phyloP scores from a whole-genome alignment of 225 moss, liverwort and hornwort species.

The Polytrichum commune region DNA sequence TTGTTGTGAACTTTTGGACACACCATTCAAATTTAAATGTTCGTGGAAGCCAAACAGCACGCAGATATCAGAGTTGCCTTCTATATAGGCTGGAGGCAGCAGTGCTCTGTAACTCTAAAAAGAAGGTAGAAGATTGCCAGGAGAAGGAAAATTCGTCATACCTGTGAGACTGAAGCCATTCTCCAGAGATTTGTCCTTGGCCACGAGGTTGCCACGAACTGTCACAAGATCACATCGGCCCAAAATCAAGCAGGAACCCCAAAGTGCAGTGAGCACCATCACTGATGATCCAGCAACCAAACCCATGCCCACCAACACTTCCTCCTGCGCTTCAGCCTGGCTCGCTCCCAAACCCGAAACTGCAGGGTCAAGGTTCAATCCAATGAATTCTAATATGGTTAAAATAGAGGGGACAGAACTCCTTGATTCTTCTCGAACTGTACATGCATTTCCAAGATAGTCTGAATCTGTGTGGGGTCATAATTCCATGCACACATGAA shows the following conservation, averaged over 20 bases:
- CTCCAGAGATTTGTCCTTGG: slow-evolving; percentile 45
- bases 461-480: too few relatives aligned
- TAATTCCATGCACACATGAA: too few relatives aligned
- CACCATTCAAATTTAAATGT: not conserved
- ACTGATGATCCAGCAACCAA: slow-evolving; percentile 87
- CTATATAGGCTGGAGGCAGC: not conserved
- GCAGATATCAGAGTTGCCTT: too few relatives aligned
- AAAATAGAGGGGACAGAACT: too few relatives aligned
- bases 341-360: slow-evolving; percentile 94
- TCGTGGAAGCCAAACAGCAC: not conserved
- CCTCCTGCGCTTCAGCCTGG: slow-evolving; percentile 64
- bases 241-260: slow-evolving; percentile 69
- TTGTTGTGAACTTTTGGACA: too few relatives aligned
- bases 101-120: not conserved
- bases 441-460: too few relatives aligned
- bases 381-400: too few relatives aligned
- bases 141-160: slow-evolving; percentile 2
- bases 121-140: not conserved
- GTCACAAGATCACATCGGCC: slow-evolving; percentile 75
- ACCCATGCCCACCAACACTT: slow-evolving; percentile 97
- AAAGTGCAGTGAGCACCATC: slow-evolving; percentile 80
- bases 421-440: too few relatives aligned
- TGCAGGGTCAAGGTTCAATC: slow-evolving; percentile 11
- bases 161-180: slow-evolving; percentile 57
- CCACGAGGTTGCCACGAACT: slow-evolving; percentile 23